These are phyloP conservation scores for Aureobasidium mangrovei DNA, from an alignment of 2,329 filamentous ascomycete species.

Conservation along the genomic window DNA sequence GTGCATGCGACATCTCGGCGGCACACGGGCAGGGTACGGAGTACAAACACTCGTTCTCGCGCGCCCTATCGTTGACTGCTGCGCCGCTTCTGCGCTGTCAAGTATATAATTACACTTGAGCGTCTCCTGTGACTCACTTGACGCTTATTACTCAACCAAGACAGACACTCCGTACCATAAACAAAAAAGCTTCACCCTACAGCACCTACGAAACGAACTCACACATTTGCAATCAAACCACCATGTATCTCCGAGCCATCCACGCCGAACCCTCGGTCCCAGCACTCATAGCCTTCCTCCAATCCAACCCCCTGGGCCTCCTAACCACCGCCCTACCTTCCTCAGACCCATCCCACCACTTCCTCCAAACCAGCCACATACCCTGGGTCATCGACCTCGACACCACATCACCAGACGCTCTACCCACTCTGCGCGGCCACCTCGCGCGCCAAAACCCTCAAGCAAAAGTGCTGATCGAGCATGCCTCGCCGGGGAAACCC, in stretches of 20 bases:
- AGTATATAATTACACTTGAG: too few relatives aligned
- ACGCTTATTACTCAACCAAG: too few relatives aligned
- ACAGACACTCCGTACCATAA: too few relatives aligned
- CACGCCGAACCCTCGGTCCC: constrained; percentile 46
- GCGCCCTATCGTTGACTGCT: too few relatives aligned
- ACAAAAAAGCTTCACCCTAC: too few relatives aligned
- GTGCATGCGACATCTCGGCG: too few relatives aligned
- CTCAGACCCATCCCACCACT: constrained; percentile 29
- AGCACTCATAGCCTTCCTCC: constrained; percentile 42
- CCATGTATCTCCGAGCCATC: constrained; percentile 50
- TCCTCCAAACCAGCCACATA: constrained; percentile 52
- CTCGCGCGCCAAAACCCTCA: constrained; percentile 57
- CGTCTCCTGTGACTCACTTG: too few relatives aligned
- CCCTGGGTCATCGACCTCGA: constrained; percentile 47
- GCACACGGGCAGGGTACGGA: too few relatives aligned
- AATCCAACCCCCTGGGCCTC: constrained; percentile 52
- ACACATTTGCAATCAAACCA: background rate
- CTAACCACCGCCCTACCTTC: constrained; percentile 54
- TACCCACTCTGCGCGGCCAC: constrained; percentile 49
- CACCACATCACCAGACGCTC: constrained; percentile 17
- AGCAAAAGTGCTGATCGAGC: constrained; percentile 50
- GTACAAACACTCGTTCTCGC: too few relatives aligned
- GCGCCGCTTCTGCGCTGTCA: too few relatives aligned
- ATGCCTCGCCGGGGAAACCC: constrained; percentile 20
- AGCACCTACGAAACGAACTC: too few relatives aligned